Evolutionary conservation across 2,329 filamentous ascomycete genomes (phyloP).

Genomic region (Plenodomus tracheiphilus): DNA sequence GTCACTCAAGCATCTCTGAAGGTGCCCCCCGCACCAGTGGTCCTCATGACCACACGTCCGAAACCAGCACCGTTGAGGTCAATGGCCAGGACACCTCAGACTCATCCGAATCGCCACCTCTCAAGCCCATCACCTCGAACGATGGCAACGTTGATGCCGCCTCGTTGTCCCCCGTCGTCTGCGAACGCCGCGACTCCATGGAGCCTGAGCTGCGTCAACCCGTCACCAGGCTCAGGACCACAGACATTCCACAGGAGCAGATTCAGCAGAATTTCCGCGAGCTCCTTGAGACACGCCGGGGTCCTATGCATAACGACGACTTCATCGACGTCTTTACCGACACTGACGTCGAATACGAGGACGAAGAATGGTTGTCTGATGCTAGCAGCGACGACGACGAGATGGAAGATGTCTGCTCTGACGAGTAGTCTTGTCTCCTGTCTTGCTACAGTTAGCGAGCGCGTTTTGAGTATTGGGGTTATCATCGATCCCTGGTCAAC

Average conservation of each 20-base stretch:
- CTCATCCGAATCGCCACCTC: no score
- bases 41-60: no score
- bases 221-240: not conserved
- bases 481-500: no score
- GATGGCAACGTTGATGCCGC: not conserved
- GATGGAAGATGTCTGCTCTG: not conserved
- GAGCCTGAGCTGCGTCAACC: not conserved
- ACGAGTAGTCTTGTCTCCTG: not conserved
- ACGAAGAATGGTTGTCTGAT: not conserved
- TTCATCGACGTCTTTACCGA: not conserved
- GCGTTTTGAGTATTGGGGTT: not conserved
- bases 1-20: no score
- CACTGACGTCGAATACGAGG: not conserved
- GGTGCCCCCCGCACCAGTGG: no score
- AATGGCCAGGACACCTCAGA: no score
- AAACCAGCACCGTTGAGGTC: no score
- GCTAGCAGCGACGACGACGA: not conserved
- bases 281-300: slow-evolving; percentile 1
- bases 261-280: slow-evolving; percentile 20
- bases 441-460: no score
- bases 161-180: not conserved
- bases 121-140: not conserved
- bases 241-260: slow-evolving; percentile 11
- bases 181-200: slow-evolving; percentile 5
- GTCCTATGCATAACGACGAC: not conserved